Evolutionary conservation across 1,284 basidiomycete species (phyloP), one percentile per base, ranked within the genome.

Genomic region (Somion occarium): DNA sequence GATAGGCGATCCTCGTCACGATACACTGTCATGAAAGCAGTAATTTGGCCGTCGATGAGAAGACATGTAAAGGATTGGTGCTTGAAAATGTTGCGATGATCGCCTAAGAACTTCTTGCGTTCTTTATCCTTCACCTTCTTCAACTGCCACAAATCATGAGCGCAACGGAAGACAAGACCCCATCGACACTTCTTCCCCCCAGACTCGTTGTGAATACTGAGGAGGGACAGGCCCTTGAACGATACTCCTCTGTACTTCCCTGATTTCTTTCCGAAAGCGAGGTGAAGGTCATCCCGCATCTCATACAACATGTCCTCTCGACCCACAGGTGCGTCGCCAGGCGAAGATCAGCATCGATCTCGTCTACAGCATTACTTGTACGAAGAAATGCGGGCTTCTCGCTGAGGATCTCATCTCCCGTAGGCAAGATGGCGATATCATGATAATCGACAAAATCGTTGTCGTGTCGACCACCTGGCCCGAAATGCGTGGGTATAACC

Each of bases 251-350:
- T 68, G 44, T 68, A 70, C 9, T 64, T 56, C 0, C 77, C 76
- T 51, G 75, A 75, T 61, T 78, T 81, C 63, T 69, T 69, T 7
- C 68, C 67, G 2, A 68, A 54, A 1, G 68, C 70, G 13, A 75
- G 68, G 44, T 74, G 69, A 4, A 84, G 56, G 55, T 85, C 83
- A 19, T 86, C 84, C 22, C 73, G 71, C 60, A 86, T 71, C 57
- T 86, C 82, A 54, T 75, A 69, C 2, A 85, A 53, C 79, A 86
- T 82, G 50, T 86, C 84, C 57, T 85, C 84, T 2, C 84, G 67
- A 9, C 84, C 62, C 7, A 86, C 4, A 85, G 66, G 54, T 85
- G 77, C 1, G 72, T 67, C 1, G 71, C 64, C 1, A 71, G 56
- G 5, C 78, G 73, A 12, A 59, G 62, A 1, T 66, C 60, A 38